These are phyloP conservation scores for Ustilago bromivora DNA, from an alignment of 1,284 basidiomycete genomes.

Conservation along the genomic window DNA sequence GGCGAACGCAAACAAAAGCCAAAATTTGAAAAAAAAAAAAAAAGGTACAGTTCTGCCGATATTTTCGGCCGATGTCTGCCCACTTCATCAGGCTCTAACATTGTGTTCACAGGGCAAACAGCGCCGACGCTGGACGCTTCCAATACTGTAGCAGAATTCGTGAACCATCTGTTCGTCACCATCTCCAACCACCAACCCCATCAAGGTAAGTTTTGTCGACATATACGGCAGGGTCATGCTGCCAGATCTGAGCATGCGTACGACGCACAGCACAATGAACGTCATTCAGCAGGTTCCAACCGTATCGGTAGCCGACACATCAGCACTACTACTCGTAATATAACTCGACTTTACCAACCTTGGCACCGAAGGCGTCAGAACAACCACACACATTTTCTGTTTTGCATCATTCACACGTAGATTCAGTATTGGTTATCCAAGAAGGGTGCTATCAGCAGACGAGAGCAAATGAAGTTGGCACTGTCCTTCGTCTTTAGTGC, in stretches of 20 bases:
- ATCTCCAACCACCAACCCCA: constrained; percentile 46
- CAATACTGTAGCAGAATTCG: constrained; percentile 20
- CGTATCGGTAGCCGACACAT: background rate
- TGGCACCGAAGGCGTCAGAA: background rate
- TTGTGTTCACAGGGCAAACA: background rate
- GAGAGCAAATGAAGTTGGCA: no score
- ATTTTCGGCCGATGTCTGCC: no score
- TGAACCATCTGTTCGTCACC: constrained; percentile 27
- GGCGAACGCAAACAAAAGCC: background rate
- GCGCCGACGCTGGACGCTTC: constrained; percentile 10
- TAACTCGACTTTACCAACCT: background rate
- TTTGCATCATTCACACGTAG: background rate
- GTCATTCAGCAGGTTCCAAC: background rate
- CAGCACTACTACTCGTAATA: background rate
- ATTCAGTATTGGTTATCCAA: no score
- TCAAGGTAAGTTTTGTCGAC: constrained; percentile 46
- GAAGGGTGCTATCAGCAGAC: no score
- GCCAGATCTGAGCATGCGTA: constrained; percentile 17
- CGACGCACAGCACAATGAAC: background rate
- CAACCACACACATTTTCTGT: background rate
- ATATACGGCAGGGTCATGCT: constrained; percentile 22
- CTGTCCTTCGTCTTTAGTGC: no score
- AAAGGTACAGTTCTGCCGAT: no score
- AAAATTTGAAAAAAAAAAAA: background rate
- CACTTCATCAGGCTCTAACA: no score